Percentiles rank a stretch among this genome's conserved stretches.
Conservation (phyloP, 768 basidiomycete species). For the Trametes coccinea region DNA sequence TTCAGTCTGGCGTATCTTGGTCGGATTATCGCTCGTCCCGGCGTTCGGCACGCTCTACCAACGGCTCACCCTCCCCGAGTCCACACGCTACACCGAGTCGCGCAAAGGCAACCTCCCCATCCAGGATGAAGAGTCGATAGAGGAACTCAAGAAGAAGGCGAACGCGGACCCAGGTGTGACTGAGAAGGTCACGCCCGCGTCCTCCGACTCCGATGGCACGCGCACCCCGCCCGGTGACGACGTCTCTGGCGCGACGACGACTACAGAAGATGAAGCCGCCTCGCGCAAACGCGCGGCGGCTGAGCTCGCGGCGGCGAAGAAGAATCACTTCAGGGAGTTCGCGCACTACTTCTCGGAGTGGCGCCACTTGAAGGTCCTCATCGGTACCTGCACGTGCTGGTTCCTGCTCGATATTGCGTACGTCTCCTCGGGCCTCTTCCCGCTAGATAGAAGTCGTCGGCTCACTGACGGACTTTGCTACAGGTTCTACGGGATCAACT, state of each 20-base stretch:
- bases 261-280: neutral
- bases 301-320: constrained; percentile 38
- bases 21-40: constrained; percentile 75
- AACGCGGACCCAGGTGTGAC: constrained; percentile 25
- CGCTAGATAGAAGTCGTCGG: neutral
- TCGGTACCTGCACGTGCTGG: constrained; percentile 72
- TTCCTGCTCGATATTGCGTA: constrained; percentile 76
- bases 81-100: constrained; percentile 53
- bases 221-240: constrained; percentile 17
- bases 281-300: neutral
- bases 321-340: constrained; percentile 61
- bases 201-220: constrained; percentile 4
- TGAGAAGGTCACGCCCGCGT: constrained; percentile 34
- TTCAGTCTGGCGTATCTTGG: constrained; percentile 68
- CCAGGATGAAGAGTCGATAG: constrained; percentile 30
- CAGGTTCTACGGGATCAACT: constrained; percentile 75
- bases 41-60: constrained; percentile 76
- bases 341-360: constrained; percentile 69
- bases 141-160: constrained; percentile 34
- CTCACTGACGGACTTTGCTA: neutral
- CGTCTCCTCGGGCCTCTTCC: constrained; percentile 18
- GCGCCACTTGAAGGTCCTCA: constrained; percentile 63
- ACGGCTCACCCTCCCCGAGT: constrained; percentile 72
- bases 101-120: constrained; percentile 32
- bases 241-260: neutral